A percentile compares a stretch with the other conserved stretches of the same genome.
phyloP scores from a whole-genome alignment of 495 filamentous ascomycete genomes.

The Lophium mytilinum region DNA sequence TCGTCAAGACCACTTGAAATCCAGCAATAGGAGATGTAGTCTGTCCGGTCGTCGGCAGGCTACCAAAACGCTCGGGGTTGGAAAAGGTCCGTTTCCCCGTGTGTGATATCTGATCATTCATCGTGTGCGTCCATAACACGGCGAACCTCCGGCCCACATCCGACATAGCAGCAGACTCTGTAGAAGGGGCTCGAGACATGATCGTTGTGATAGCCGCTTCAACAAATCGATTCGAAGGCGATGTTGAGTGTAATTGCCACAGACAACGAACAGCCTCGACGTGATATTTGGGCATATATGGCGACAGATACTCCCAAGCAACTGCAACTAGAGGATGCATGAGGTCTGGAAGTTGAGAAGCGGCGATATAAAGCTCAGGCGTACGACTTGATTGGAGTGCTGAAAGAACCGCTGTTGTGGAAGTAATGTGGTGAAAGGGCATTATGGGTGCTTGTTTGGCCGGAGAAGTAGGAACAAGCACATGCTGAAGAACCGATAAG shows the following conservation, averaged over 20 bases:
- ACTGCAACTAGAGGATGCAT: conserved; percentile 59
- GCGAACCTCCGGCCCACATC: conserved; percentile 27
- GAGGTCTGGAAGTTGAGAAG: conserved; percentile 52
- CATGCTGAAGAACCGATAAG: conserved; percentile 1
- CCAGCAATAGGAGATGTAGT: conserved; percentile 36
- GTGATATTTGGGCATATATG: conserved; percentile 78
- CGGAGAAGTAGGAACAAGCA: conserved; percentile 3
- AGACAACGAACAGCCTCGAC: conserved; percentile 82
- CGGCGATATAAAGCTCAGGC: conserved; percentile 40
- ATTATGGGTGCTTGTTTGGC: neutral
- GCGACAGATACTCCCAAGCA: conserved; percentile 73
- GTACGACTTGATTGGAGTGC: conserved; percentile 49
- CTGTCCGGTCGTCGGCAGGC: conserved; percentile 21
- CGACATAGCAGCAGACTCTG: neutral
- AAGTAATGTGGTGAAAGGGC: conserved; percentile 11
- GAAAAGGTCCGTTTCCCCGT: conserved; percentile 11
- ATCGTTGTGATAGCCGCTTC: conserved; percentile 74
- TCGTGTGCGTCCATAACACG: conserved; percentile 33
- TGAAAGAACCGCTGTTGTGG: conserved; percentile 54
- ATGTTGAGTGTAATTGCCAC: conserved; percentile 71
- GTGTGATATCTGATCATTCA: conserved; percentile 25
- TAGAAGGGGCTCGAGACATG: conserved; percentile 38
- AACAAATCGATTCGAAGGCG: conserved; percentile 50
- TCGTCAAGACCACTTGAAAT: conserved; percentile 65
- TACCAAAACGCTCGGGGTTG: conserved; percentile 16